phyloP scores from a whole-genome alignment of 192 early-diverging fungal species.

The Jimgerdemannia flammicorona region DNA sequence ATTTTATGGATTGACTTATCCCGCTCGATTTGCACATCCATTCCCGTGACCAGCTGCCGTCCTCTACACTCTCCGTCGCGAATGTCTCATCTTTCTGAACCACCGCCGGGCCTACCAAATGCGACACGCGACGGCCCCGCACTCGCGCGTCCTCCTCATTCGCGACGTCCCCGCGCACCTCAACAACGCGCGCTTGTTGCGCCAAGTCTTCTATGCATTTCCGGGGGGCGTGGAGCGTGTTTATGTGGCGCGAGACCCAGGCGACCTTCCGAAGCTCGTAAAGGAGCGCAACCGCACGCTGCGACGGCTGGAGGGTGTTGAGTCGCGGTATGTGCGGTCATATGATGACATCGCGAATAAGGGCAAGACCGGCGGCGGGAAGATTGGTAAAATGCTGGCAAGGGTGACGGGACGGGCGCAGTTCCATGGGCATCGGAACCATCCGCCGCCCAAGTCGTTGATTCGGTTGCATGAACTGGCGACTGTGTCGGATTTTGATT shows the following conservation, averaged over 20 bases:
- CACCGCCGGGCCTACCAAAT: background rate
- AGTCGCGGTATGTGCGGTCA: background rate
- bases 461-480: background rate
- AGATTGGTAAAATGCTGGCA: conserved; percentile 1
- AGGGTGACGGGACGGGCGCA: conserved; percentile 28
- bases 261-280: conserved; percentile 21
- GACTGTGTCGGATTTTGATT: background rate
- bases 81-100: background rate
- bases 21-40: background rate
- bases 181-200: conserved; percentile 43
- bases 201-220: conserved; percentile 51
- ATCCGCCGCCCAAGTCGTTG: background rate
- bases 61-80: conserved; percentile 1
- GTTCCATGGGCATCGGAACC: background rate
- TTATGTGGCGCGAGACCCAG: conserved; percentile 9
- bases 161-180: conserved; percentile 60
- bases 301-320: background rate
- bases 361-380: no score
- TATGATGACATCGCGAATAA: background rate
- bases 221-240: conserved; percentile 64
- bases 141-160: background rate
- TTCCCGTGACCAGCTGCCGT: background rate
- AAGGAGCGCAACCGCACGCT: conserved; percentile 34
- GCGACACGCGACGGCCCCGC: background rate
- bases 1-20: no score